phyloP scores from a whole-genome alignment of 257 asterid genomes.

The Petunia axillaris region DNA sequence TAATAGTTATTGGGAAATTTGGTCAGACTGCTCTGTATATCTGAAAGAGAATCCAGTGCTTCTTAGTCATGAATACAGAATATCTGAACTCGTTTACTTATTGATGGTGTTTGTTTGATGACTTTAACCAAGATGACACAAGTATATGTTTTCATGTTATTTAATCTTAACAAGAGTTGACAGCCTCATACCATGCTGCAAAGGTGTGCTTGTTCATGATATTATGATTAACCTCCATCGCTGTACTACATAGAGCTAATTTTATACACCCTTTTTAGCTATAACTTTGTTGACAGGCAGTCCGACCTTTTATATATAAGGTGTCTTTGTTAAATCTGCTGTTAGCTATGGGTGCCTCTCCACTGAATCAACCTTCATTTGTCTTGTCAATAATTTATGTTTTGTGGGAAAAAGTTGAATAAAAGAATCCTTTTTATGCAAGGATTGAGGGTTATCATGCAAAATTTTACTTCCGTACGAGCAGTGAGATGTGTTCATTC shows the following conservation, averaged over 20 bases:
- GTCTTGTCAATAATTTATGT: background rate
- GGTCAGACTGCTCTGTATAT: background rate
- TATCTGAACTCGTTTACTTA: background rate
- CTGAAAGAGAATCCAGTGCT: too few species aligned
- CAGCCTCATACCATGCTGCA: slow-evolving; percentile 8
- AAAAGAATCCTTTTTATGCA: background rate
- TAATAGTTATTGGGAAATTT: slow-evolving; percentile 1
- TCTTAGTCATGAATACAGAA: too few species aligned
- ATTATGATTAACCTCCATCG: background rate
- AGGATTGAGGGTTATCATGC: slow-evolving; percentile 12
- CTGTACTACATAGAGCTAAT: background rate
- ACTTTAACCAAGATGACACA: slow-evolving; percentile 2
- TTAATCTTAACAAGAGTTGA: background rate
- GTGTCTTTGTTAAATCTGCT: background rate
- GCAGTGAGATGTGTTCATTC: background rate
- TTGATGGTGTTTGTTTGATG: background rate
- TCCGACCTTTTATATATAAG: background rate
- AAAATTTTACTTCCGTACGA: background rate
- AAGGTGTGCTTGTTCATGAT: slow-evolving; percentile 19
- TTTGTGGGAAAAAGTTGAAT: slow-evolving; percentile 5
- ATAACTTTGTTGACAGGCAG: background rate
- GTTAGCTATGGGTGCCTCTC: slow-evolving; percentile 6
- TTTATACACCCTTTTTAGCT: background rate
- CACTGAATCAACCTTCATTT: slow-evolving; percentile 16
- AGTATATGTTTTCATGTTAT: slow-evolving; percentile 1